phyloP scores from a whole-genome alignment of 1,284 basidiomycete genomes.

The Boletus sp. region DNA sequence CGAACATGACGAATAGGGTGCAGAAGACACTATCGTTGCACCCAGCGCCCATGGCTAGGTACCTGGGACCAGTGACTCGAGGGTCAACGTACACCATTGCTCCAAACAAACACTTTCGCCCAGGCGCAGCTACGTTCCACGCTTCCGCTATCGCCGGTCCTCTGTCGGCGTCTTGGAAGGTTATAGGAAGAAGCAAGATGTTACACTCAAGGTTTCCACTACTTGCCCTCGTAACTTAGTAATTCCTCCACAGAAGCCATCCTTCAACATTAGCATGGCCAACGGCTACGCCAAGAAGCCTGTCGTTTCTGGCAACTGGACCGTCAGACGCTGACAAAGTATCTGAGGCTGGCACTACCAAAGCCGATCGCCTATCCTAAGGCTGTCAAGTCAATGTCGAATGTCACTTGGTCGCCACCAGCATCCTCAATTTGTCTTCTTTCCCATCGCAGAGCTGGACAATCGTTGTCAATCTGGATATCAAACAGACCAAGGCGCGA shows the following conservation, averaged over 20 bases:
- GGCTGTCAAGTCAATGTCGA: too few species aligned
- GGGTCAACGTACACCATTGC: too few species aligned
- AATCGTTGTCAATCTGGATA: background rate
- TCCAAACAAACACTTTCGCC: too few species aligned
- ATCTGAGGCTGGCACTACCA: background rate
- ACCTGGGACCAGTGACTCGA: too few species aligned
- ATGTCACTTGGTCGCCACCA: background rate
- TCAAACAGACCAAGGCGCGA: background rate
- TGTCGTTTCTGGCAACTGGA: background rate
- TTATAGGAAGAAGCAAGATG: background rate
- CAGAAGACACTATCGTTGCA: background rate
- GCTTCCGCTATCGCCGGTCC: background rate
- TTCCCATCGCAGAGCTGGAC: constrained; percentile 12
- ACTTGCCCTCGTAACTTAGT: background rate
- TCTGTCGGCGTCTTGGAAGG: background rate
- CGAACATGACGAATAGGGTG: background rate
- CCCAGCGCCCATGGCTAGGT: too few species aligned
- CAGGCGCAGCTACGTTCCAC: constrained; percentile 10
- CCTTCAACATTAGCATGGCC: background rate
- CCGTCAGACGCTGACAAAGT: background rate
- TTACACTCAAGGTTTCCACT: background rate
- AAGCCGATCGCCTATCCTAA: background rate
- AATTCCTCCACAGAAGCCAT: background rate
- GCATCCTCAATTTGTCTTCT: constrained; percentile 1
- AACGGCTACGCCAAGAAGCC: background rate